Evolutionary conservation across 2,329 filamentous ascomycete species (phyloP).

Genomic region (Alternaria solani): DNA sequence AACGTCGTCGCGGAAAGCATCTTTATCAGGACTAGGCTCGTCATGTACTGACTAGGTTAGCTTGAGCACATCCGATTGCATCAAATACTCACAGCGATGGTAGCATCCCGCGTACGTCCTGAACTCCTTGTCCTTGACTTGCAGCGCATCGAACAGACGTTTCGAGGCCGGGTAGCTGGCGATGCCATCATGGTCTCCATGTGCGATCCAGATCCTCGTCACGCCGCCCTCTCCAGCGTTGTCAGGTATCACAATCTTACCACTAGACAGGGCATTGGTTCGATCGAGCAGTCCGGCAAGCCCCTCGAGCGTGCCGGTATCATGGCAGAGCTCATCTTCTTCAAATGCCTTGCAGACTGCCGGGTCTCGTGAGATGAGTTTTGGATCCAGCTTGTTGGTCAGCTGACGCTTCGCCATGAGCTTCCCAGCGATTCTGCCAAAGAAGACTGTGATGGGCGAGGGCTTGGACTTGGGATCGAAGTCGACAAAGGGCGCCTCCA

Average conservation of each 20-base stretch:
- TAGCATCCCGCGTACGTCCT: slow-evolving; percentile 79
- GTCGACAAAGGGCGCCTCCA: slow-evolving; percentile 80
- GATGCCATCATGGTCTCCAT: slow-evolving; percentile 78
- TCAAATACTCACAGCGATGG: slow-evolving; percentile 67
- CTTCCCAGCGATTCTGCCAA: slow-evolving; percentile 72
- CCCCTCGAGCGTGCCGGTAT: slow-evolving; percentile 86
- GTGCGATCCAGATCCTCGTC: slow-evolving; percentile 72
- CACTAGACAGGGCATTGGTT: slow-evolving; percentile 66
- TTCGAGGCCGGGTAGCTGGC: slow-evolving; percentile 72
- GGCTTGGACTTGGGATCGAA: slow-evolving; percentile 73
- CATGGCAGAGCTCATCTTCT: slow-evolving; percentile 76
- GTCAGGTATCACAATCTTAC: slow-evolving; percentile 58
- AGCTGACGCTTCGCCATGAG: slow-evolving; percentile 74
- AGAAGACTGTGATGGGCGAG: slow-evolving; percentile 66
- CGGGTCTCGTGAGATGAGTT: slow-evolving; percentile 72
- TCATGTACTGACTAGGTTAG: slow-evolving; percentile 47
- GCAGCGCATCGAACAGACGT: slow-evolving; percentile 66
- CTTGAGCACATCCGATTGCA: not conserved
- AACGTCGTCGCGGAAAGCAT: slow-evolving; percentile 47
- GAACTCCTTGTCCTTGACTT: slow-evolving; percentile 72
- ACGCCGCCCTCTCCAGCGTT: slow-evolving; percentile 62
- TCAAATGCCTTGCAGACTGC: slow-evolving; percentile 67
- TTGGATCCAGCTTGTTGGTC: slow-evolving; percentile 69
- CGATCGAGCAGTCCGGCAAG: slow-evolving; percentile 80
- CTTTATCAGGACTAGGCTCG: slow-evolving; percentile 47